Evolutionary conservation across 2,329 filamentous ascomycete species (phyloP), one percentile per base, ranked within the genome.

Genomic region (Cylindrodendrum hubeiense): DNA sequence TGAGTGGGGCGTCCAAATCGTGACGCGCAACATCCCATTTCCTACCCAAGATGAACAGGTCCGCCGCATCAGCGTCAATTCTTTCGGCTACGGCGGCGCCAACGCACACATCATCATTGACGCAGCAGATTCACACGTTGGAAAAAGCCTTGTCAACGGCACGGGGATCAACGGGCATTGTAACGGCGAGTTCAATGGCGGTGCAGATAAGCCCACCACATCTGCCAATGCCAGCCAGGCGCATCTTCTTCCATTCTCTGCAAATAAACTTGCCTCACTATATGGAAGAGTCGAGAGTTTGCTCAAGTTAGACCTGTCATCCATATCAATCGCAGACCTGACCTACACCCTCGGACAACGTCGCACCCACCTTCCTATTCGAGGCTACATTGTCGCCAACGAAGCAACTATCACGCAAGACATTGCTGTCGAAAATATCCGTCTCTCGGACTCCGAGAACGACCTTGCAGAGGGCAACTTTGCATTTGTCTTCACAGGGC

Each of bases 401-500:
- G 46, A 22, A n/a, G 52, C 51, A 2, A 19, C 60, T 30, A 50
- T 22, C 44, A n/a, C 33, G 57, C 3, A 34, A 5, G 3, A 63
- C 43, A 1, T 17, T 63, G n/a, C n/a, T 4, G 9, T 8, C 10
- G 8, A 30, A 28, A 4, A 24, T 13, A 39, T 43, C 51, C 26
- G n/a, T n/a, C n/a, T n/a, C n/a, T n/a, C 26, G 26, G 26, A 28
- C 8, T 28, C 8, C 8, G 26, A 5, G 15, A 10, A 9, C 24
- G 15, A 8, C 7, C 7, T 37, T n/a, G n/a, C n/a, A n/a, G n/a
- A n/a, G n/a, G n/a, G n/a, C 15, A 46, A 19, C 10, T 15, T 44
- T 5, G 33, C 4, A 34, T 51, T 60, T 15, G 71, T 77, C 4
- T 79, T 79, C 60, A 78, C 75, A 0, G 78, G 78, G 0, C 78